Evolutionary conservation across 345 rosid genomes (phyloP).

Genomic region (Linum lewisii): DNA sequence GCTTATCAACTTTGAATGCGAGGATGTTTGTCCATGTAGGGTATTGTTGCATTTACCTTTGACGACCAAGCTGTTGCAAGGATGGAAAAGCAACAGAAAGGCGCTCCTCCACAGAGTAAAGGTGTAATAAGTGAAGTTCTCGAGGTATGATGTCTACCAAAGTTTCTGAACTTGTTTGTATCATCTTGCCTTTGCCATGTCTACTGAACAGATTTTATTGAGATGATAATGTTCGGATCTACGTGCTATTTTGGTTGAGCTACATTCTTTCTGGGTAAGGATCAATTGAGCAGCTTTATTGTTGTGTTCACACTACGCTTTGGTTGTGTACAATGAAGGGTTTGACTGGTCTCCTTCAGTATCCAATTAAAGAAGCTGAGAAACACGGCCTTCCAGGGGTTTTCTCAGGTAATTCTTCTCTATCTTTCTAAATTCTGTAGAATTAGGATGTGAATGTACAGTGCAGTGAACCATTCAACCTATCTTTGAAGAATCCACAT

Average conservation of each 20-base stretch:
- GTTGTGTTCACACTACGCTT: too few relatives aligned
- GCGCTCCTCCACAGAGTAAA: conserved; percentile 66
- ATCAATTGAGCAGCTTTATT: background rate
- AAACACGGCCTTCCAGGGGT: conserved; percentile 93
- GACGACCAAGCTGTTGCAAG: conserved; percentile 80
- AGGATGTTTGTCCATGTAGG: conserved; percentile 35
- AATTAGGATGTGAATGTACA: background rate
- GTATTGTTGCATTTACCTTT: conserved; percentile 89
- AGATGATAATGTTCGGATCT: background rate
- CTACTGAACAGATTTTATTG: too few relatives aligned
- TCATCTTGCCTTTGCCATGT: background rate
- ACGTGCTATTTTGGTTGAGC: background rate
- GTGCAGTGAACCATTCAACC: background rate
- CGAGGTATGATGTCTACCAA: conserved; percentile 39
- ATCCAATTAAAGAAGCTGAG: conserved; percentile 86
- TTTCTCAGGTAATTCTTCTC: conserved; percentile 52
- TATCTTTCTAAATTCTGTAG: background rate
- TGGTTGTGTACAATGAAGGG: conserved; percentile 39
- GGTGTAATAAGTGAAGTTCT: conserved; percentile 89
- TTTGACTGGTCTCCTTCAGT: conserved; percentile 86
- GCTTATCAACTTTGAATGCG: conserved; percentile 9
- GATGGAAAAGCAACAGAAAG: conserved; percentile 63
- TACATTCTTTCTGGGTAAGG: background rate
- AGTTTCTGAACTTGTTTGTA: background rate
- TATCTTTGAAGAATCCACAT: background rate